Evolutionary conservation across 371 early-diverging fungal genomes (phyloP), one percentile per base, ranked within the genome.

Genomic region (Chytridium lagenaria): DNA sequence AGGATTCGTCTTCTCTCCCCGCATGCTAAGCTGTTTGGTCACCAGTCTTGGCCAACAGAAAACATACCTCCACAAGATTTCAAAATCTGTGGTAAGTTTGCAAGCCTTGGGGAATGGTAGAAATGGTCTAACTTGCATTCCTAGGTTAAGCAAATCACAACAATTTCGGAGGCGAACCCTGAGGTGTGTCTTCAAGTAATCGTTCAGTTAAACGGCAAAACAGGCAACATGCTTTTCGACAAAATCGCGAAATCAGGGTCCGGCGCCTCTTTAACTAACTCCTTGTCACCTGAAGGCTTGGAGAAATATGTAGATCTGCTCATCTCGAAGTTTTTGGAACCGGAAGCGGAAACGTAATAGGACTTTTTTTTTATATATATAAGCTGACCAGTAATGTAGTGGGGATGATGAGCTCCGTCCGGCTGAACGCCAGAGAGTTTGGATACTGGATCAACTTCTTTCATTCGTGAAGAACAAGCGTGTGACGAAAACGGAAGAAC

Each of bases 401-500:
- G 22, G 12, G 28, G 28, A 50, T 51, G 65, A 37, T 77, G 81
- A 76, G 79, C 37, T 77, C 78, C 16, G 69, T 65, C 51, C 33
- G 1, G 65, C 72, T 33, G 31, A n/a, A n/a, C n/a, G 61, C 23
- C 72, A 82, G 75, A 90, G 95, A 40, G 82, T 83, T 55, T 95
- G 96, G 95, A 90, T 86, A 1, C 66, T 94, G 2, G 90, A 92
- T 63, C 94, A 94, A 78, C 87, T 97, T 89, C 81, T 89, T 40
- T 80, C 86, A 28, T 80, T 97, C 51, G 82, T 94, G 69, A 86
- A 88, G 37, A 91, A 90, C 70, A 79, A 84, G 39, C 87, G 89
- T 74, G 81, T 94, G 55, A 90, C 93, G 39, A 92, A 91, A 50
- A 85, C 89, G 49, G 91, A 93, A 76, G 84, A 80, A 16, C 90